Conservation (phyloP, 163 green algal genomes). For the Prototheca wickerhamii region DNA sequence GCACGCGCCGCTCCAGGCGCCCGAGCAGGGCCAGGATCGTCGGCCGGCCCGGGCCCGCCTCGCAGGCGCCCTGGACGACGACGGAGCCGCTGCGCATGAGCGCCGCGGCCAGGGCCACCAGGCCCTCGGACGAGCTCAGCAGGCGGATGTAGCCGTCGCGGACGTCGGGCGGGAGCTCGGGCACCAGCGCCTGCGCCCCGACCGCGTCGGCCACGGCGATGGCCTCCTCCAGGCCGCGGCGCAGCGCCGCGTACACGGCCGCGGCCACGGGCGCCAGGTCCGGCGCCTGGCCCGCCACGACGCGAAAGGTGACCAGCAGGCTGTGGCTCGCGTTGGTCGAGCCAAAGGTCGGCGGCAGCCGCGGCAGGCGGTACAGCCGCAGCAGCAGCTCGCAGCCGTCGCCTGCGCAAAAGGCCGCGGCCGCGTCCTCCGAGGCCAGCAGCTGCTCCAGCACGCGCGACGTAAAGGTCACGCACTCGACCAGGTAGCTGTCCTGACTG, state of each 20-base stretch:
- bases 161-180: constrained; percentile 1
- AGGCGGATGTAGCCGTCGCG: constrained; percentile 47
- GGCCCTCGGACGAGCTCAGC: constrained; percentile 44
- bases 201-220: constrained; percentile 28
- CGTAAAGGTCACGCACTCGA: constrained; percentile 60
- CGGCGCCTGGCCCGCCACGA: constrained; percentile 32
- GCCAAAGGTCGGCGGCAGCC: constrained; percentile 57
- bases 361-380: constrained; percentile 67
- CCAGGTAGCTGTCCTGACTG: constrained; percentile 34
- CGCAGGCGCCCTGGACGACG: constrained; percentile 30
- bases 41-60: constrained; percentile 1
- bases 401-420: constrained; percentile 61
- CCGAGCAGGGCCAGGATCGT: constrained; percentile 27
- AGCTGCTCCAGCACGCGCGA: constrained; percentile 76
- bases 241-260: constrained; percentile 15
- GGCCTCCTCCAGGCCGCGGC: constrained; percentile 19
- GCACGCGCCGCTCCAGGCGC: constrained; percentile 53
- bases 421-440: constrained; percentile 55
- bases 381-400: constrained; percentile 65
- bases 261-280: constrained; percentile 8
- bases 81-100: constrained; percentile 49
- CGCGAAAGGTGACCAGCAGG: constrained; percentile 58
- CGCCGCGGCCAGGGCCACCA: constrained; percentile 53
- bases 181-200: not conserved
- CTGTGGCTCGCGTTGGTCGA: constrained; percentile 55